Percentiles rank a stretch among this genome's conserved stretches.
Evolutionary conservation across 768 basidiomycete species (phyloP).

Genomic region (Russula sp.): DNA sequence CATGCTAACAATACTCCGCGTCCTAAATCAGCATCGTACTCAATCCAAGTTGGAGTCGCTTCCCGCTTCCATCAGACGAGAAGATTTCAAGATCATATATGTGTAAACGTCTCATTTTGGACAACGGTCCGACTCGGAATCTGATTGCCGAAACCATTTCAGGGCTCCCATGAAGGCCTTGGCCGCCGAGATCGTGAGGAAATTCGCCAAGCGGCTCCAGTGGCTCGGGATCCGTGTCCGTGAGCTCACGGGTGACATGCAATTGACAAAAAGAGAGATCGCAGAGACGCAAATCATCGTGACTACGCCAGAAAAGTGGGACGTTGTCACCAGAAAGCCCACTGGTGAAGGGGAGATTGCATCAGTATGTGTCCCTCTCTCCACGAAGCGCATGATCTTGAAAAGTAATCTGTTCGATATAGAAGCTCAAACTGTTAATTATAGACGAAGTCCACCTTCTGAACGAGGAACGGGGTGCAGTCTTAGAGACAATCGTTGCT

Average conservation of each 20-base stretch:
- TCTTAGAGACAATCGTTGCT: conserved; percentile 97
- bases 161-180: conserved; percentile 99
- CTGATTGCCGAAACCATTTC: background rate
- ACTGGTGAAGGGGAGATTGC: conserved; percentile 96
- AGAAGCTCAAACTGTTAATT: conserved; percentile 92
- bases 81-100: conserved; percentile 93
- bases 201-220: conserved; percentile 79
- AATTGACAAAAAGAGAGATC: conserved; percentile 89
- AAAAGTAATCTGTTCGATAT: conserved; percentile 1
- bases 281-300: conserved; percentile 96
- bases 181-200: conserved; percentile 91
- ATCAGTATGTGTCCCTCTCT: conserved; percentile 48
- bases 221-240: conserved; percentile 86
- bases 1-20: conserved; percentile 86
- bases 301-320: conserved; percentile 99
- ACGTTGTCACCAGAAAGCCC: conserved; percentile 95
- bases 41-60: conserved; percentile 31
- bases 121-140: background rate
- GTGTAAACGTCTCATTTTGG: conserved; percentile 49
- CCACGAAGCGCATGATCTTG: background rate
- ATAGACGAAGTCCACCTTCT: conserved; percentile 97
- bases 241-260: conserved; percentile 91
- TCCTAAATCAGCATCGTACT: conserved; percentile 64
- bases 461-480: conserved; percentile 96
- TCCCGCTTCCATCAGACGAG: conserved; percentile 50